phyloP scores from a whole-genome alignment of 345 rosid species.

The Populus tremula region DNA sequence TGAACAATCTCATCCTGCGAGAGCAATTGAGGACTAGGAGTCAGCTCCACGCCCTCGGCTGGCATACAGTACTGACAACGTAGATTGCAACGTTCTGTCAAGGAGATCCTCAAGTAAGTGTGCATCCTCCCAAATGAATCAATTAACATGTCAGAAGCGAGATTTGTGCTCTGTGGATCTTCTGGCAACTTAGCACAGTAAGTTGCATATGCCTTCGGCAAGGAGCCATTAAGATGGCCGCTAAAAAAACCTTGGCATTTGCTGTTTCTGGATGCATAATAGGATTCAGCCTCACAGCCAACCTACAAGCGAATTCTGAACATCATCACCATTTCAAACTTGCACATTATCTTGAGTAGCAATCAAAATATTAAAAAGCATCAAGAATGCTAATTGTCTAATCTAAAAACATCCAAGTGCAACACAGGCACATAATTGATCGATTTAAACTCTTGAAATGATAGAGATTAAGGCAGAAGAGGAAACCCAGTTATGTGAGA shows the following conservation, averaged over 20 bases:
- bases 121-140: constrained; percentile 93
- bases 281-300: constrained; percentile 8
- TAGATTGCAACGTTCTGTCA: constrained; percentile 91
- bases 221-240: not conserved
- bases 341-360: not conserved
- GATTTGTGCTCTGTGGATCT: constrained; percentile 27
- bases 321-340: not conserved
- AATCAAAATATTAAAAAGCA: not conserved
- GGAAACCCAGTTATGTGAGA: too few species aligned
- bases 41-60: constrained; percentile 80
- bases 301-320: constrained; percentile 15
- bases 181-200: constrained; percentile 44
- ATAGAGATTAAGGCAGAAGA: not conserved
- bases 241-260: not conserved
- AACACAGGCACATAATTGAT: not conserved
- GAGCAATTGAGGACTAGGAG: constrained; percentile 62
- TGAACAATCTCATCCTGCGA: constrained; percentile 61
- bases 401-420: not conserved
- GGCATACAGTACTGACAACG: constrained; percentile 98
- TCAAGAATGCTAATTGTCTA: not conserved
- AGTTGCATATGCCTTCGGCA: constrained; percentile 30
- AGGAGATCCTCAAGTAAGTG: constrained; percentile 81
- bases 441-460: not conserved
- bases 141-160: constrained; percentile 70
- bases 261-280: not conserved